A percentile compares a stretch with the other conserved stretches of the same genome.
phyloP scores from a whole-genome alignment of 495 filamentous ascomycete species.

The Xylaria castorea region DNA sequence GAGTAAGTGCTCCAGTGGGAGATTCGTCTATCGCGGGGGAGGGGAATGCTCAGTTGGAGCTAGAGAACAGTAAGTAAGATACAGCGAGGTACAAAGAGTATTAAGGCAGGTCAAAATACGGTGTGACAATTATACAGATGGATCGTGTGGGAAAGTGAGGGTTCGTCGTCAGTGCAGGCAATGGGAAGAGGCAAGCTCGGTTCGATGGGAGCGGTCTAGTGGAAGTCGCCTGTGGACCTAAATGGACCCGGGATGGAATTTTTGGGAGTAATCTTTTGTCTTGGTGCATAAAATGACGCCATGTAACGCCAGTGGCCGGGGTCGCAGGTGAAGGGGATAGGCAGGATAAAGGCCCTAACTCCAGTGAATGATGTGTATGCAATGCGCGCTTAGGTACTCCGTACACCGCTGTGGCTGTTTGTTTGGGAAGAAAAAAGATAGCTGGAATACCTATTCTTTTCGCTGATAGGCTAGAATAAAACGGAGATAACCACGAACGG shows the following conservation, averaged over 20 bases:
- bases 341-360: not conserved
- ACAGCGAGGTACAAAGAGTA: not conserved
- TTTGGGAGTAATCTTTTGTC: conserved; percentile 12
- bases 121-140: not conserved
- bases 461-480: not conserved
- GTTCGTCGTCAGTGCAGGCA: not conserved
- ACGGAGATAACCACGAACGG: not conserved
- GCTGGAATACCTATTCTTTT: not conserved
- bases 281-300: conserved; percentile 27
- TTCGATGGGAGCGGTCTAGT: conserved; percentile 8
- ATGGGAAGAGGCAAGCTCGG: conserved; percentile 16
- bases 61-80: not conserved
- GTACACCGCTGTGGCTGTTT: not conserved
- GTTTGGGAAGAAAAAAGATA: not conserved
- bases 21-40: conserved; percentile 16
- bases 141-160: not conserved
- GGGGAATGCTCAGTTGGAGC: not conserved
- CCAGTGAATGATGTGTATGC: conserved; percentile 21
- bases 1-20: not conserved
- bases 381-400: not conserved
- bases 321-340: not conserved
- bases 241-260: conserved; percentile 11
- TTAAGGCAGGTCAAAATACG: not conserved
- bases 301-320: conserved; percentile 11
- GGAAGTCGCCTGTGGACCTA: not conserved